A percentile compares a stretch with the other conserved stretches of the same genome.
Evolutionary conservation across 768 basidiomycete genomes (phyloP).

Genomic region (Termitomyces sp.): DNA sequence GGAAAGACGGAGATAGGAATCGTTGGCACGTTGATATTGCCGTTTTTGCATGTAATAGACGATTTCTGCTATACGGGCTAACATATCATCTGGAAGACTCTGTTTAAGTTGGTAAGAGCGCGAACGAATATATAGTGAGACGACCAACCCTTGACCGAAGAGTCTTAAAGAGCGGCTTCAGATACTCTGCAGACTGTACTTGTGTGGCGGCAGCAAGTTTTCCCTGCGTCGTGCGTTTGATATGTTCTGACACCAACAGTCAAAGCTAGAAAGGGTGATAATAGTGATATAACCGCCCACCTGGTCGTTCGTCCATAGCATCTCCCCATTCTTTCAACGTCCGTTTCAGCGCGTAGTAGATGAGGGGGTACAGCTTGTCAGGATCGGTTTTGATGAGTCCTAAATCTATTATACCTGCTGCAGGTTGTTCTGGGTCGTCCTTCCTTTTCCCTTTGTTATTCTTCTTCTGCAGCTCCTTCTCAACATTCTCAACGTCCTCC

Average conservation of each 20-base stretch:
- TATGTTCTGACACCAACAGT: conserved; percentile 48
- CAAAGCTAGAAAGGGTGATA: conserved; percentile 1
- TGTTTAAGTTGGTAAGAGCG: conserved; percentile 21
- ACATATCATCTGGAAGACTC: conserved; percentile 82
- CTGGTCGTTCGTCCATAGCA: conserved; percentile 90
- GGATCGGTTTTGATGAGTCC: conserved; percentile 84
- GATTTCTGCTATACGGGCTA: conserved; percentile 86
- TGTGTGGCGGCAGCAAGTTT: conserved; percentile 94
- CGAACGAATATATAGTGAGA: background rate
- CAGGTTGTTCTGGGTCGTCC: conserved; percentile 54
- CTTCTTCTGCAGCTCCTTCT: conserved; percentile 61
- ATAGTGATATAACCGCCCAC: conserved; percentile 35
- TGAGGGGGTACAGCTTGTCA: conserved; percentile 93
- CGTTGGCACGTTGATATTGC: conserved; percentile 94
- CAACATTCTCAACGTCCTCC: conserved; percentile 82
- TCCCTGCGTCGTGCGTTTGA: conserved; percentile 88
- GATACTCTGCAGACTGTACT: conserved; percentile 91
- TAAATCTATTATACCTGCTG: conserved; percentile 70
- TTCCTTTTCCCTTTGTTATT: conserved; percentile 61
- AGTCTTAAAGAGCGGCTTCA: conserved; percentile 94
- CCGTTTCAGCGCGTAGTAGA: conserved; percentile 93
- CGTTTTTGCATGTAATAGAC: conserved; percentile 96
- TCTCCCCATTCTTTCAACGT: conserved; percentile 96
- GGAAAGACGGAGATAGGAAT: conserved; percentile 92
- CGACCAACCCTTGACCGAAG: conserved; percentile 81